Percentiles rank a stretch among this genome's conserved stretches.
phyloP scores from a whole-genome alignment of 768 basidiomycete species.

The Pleurotus pulmonarius region DNA sequence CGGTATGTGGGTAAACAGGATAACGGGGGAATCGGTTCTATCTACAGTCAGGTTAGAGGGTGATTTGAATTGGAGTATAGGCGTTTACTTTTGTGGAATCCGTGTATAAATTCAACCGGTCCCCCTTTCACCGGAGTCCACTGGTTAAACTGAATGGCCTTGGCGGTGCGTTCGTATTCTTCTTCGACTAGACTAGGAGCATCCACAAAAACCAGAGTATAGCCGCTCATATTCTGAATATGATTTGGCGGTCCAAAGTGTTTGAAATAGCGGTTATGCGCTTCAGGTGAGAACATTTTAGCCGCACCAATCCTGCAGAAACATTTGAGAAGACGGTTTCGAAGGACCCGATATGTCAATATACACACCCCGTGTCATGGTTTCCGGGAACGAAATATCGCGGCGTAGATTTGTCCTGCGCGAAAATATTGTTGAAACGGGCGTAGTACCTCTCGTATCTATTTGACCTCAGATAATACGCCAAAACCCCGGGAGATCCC shows the following conservation, averaged over 20 bases:
- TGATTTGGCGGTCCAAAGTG: constrained; percentile 78
- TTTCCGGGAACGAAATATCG: constrained; percentile 84
- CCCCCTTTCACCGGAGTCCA: constrained; percentile 50
- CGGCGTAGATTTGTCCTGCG: constrained; percentile 39
- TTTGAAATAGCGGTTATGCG: constrained; percentile 55
- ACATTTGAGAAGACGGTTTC: constrained; percentile 17
- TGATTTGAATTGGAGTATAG: background rate
- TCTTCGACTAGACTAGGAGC: constrained; percentile 74
- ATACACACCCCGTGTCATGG: constrained; percentile 75
- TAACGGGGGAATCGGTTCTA: constrained; percentile 37
- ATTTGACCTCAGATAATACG: constrained; percentile 6
- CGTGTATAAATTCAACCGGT: constrained; percentile 50
- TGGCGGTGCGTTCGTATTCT: constrained; percentile 47
- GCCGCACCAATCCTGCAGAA: constrained; percentile 43
- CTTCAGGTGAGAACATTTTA: constrained; percentile 39
- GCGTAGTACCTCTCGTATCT: constrained; percentile 74
- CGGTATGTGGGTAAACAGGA: constrained; percentile 89
- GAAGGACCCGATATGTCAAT: constrained; percentile 17
- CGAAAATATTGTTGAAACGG: constrained; percentile 73
- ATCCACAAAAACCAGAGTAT: constrained; percentile 71
- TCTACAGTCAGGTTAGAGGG: background rate
- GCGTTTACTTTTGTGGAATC: constrained; percentile 31
- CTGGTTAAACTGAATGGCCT: constrained; percentile 34
- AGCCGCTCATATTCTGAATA: constrained; percentile 60
- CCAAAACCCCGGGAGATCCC: constrained; percentile 3